phyloP scores from a whole-genome alignment of 306 rosid species.

The Abrus pulchellus region DNA sequence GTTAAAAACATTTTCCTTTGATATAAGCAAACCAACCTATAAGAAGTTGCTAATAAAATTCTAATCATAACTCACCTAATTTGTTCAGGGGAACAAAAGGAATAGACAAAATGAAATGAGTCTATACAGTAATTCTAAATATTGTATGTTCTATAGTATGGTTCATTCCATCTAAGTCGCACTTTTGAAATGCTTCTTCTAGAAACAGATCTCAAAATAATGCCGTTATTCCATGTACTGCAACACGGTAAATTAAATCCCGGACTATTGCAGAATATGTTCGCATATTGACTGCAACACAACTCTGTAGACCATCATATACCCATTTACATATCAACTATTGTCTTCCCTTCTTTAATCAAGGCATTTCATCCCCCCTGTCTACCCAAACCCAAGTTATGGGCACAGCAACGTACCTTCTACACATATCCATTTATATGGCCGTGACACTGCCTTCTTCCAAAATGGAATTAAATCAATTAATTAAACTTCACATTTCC shows the following conservation, averaged over 20 bases:
- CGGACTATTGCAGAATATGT: background rate
- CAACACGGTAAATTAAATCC: constrained; percentile 6
- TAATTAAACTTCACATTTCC: too few species aligned
- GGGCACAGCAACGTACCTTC: background rate
- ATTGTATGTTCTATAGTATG: background rate
- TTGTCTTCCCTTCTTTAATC: constrained; percentile 28
- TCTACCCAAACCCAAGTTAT: constrained; percentile 19
- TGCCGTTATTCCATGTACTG: constrained; percentile 11
- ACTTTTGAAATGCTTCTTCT: constrained; percentile 19
- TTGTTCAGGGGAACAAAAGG: background rate
- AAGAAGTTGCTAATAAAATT: constrained; percentile 21
- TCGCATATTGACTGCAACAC: constrained; percentile 13
- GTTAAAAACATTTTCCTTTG: constrained; percentile 3
- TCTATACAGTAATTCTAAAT: constrained; percentile 8
- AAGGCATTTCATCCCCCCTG: constrained; percentile 4
- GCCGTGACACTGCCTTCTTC: too few species aligned
- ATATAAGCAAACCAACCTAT: constrained; percentile 19
- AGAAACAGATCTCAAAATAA: constrained; percentile 27
- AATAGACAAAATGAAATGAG: background rate
- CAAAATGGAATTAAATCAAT: too few species aligned
- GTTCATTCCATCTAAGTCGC: background rate
- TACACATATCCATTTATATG: too few species aligned
- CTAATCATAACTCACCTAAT: constrained; percentile 27
- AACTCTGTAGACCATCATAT: constrained; percentile 28
- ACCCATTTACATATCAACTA: background rate